Conservation (phyloP, 306 rosid genomes). For the Prinsepia uniflora region DNA sequence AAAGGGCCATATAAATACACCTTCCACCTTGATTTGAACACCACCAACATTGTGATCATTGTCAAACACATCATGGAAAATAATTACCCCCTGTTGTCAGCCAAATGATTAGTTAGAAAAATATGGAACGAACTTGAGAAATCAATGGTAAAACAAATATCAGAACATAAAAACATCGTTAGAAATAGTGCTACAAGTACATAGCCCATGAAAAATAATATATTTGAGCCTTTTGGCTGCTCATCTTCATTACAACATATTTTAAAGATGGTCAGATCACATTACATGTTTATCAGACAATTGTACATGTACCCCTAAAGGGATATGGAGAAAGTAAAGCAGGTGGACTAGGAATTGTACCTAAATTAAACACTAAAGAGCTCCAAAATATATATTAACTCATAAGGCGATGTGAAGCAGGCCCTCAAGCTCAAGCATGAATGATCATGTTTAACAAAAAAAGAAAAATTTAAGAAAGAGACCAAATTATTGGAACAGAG, state of each 20-base stretch:
- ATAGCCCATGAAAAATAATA: neutral
- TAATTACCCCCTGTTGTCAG: constrained; percentile 71
- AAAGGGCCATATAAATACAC: constrained; percentile 99
- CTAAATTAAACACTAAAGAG: neutral
- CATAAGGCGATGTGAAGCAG: neutral
- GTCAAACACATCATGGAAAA: constrained; percentile 83
- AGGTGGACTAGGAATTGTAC: neutral
- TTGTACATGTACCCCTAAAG: neutral
- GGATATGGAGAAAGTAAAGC: neutral
- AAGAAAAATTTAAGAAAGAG: too few species aligned
- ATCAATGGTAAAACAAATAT: neutral
- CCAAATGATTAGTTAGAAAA: constrained; percentile 21
- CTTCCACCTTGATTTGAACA: constrained; percentile 91
- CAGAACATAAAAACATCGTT: neutral
- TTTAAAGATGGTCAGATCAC: neutral
- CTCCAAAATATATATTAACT: neutral
- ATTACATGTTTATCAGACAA: neutral
- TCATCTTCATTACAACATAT: neutral
- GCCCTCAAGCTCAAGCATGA: neutral
- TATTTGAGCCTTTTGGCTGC: neutral
- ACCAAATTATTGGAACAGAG: too few species aligned
- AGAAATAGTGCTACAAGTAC: neutral
- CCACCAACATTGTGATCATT: constrained; percentile 76
- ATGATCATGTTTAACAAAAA: neutral
- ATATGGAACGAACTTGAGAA: neutral